Evolutionary conservation across 2,329 filamentous ascomycete genomes (phyloP).

Genomic region (Ophiocordyceps australis): DNA sequence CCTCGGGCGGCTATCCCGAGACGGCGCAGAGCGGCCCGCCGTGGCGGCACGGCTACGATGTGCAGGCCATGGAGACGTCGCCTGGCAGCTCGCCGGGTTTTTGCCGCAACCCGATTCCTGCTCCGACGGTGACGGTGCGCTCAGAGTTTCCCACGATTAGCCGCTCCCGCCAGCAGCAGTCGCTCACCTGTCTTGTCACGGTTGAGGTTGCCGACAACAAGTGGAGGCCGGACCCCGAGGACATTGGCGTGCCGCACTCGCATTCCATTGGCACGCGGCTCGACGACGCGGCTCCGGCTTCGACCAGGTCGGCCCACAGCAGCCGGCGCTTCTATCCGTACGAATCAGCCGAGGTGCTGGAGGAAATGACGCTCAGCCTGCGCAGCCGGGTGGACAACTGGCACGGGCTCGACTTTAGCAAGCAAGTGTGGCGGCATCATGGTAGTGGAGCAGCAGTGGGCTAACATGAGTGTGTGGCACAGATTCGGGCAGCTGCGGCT

Average conservation of each 20-base stretch:
- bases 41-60: conserved; percentile 81
- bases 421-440: conserved; percentile 38
- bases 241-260: conserved; percentile 39
- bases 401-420: conserved; percentile 86
- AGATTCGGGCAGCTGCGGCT: conserved; percentile 84
- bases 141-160: conserved; percentile 94
- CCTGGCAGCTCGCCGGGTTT: conserved; percentile 55
- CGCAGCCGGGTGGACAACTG: conserved; percentile 89
- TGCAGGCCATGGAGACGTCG: conserved; percentile 87
- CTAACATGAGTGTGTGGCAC: too few relatives aligned
- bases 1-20: conserved; percentile 66
- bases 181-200: conserved; percentile 81
- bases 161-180: conserved; percentile 84
- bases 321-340: conserved; percentile 48
- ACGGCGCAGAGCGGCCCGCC: conserved; percentile 50
- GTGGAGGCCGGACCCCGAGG: conserved; percentile 74
- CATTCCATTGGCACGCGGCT: conserved; percentile 21
- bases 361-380: conserved; percentile 73
- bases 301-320: conserved; percentile 40
- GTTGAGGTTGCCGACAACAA: conserved; percentile 87
- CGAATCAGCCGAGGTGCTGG: conserved; percentile 58
- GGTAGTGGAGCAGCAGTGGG: too few relatives aligned
- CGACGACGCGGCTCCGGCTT: conserved; percentile 34
- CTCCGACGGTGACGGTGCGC: conserved; percentile 81
- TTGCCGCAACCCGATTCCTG: conserved; percentile 71